Base-by-base conservation (phyloP, 768 basidiomycete species). In the Mycena haematopus region DNA sequence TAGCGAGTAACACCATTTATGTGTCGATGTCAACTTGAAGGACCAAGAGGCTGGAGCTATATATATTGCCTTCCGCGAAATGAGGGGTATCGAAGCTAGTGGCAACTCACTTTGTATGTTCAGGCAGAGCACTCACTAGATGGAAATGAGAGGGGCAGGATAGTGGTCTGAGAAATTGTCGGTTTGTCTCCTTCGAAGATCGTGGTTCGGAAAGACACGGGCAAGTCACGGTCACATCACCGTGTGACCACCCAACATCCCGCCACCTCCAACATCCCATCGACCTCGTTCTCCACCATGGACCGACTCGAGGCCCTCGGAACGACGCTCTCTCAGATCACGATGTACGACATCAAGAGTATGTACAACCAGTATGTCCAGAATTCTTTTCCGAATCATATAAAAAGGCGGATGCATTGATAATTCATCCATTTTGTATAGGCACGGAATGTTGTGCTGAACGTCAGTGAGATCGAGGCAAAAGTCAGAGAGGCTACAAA, bases 401-500 rank as follows among this genome's bases (percentile, higher is more conserved):
- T 25, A 35, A n/a, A 44, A 62, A 57, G 51, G 62, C 56, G 52
- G 50, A 62, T 14, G n/a, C 9, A 45, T 54, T 49, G n/a, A 53
- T 5, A 35, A 31, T 55, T 51, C 45, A 36, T 56, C 55, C 27
- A 38, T 25, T n/a, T n/a, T 31, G 44, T 25, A 25, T 46, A 95
- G 92, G 96, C 96, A 29, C 96, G 94, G 81, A 97, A 97, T 76
- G 88, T 95, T 63, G 96, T 99, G 21, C 84, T 99, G 69, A 99
- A 99, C 77, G 83, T 98, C 63, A 93, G 90, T 69, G 96, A 98
- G 79, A 96, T 93, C 87, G 96, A 99, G 76, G 92, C 91, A 9
- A 99, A 97, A 78, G 96, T 99, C 19, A 83, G 87, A 66, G 96
- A 98, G 63, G 97, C 96, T 2, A 99, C 97, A 0, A 99, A 98